A percentile compares a stretch with the other conserved stretches of the same genome.
phyloP scores from a whole-genome alignment of 2,329 filamentous ascomycete genomes.

The Byssoonygena ceratinophila region DNA sequence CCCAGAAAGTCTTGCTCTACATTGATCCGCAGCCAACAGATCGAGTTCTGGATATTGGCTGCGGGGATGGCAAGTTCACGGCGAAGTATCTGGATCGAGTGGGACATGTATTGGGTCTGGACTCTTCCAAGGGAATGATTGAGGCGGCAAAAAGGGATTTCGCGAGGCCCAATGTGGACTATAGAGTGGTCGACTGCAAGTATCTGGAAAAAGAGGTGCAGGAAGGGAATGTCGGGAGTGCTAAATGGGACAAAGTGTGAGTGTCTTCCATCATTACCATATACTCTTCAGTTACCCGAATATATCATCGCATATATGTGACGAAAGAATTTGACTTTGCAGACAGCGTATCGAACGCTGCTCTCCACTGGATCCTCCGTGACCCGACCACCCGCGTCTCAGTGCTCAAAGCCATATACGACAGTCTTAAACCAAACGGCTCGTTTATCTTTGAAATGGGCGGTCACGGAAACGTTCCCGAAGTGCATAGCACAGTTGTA shows the following conservation, averaged over 20 bases:
- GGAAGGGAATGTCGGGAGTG: slow-evolving; percentile 20
- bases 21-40: slow-evolving; percentile 50
- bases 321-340: neutral
- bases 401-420: slow-evolving; percentile 47
- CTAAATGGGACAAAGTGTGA: slow-evolving; percentile 43
- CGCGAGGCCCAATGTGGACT: slow-evolving; percentile 22
- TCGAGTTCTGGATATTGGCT: slow-evolving; percentile 52
- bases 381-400: slow-evolving; percentile 34
- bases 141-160: slow-evolving; percentile 39
- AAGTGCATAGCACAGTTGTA: slow-evolving; percentile 51
- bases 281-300: neutral
- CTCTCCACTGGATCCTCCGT: slow-evolving; percentile 56
- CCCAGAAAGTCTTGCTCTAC: slow-evolving; percentile 49
- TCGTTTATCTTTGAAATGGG: slow-evolving; percentile 61
- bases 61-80: slow-evolving; percentile 53
- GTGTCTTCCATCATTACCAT: neutral
- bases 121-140: slow-evolving; percentile 52
- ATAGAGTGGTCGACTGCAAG: slow-evolving; percentile 29
- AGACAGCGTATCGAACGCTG: slow-evolving; percentile 49
- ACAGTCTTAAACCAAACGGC: slow-evolving; percentile 46
- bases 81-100: slow-evolving; percentile 44
- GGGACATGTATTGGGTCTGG: slow-evolving; percentile 47
- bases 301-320: neutral
- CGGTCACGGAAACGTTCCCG: slow-evolving; percentile 56
- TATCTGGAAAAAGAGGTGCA: slow-evolving; percentile 23